A percentile compares a stretch with the other conserved stretches of the same genome.
Conservation (phyloP, 345 rosid species). For the Passiflora organensis region DNA sequence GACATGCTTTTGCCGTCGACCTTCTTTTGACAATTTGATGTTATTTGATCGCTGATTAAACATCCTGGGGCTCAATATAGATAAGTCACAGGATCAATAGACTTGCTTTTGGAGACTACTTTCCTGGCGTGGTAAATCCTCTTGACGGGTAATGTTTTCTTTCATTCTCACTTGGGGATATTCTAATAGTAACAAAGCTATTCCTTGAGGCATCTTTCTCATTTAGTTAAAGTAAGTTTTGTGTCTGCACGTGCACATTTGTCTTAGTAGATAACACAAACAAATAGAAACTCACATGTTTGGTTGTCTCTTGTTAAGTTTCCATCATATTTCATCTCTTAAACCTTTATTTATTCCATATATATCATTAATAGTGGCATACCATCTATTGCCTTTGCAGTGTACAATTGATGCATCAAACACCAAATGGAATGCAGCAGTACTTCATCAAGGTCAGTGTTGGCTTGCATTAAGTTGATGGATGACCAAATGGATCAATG, state of each 20-base stretch:
- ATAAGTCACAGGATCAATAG: neutral
- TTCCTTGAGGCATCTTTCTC: neutral
- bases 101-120: neutral
- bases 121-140: neutral
- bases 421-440: neutral
- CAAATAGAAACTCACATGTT: neutral
- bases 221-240: neutral
- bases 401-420: neutral
- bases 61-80: neutral
- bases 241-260: neutral
- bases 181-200: neutral
- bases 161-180: neutral
- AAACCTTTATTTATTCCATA: neutral
- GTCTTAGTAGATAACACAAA: neutral
- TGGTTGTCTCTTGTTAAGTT: neutral
- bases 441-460: slow-evolving; percentile 1
- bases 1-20: too few species aligned
- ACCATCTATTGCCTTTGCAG: neutral
- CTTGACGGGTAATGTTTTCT: neutral
- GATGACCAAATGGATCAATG: too few species aligned
- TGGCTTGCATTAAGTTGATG: too few species aligned
- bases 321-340: slow-evolving; percentile 5
- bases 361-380: neutral
- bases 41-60: neutral
- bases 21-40: neutral